Evolutionary conservation across 169 alveolate genomes (phyloP).

Genomic region (Plasmodium fragile): DNA sequence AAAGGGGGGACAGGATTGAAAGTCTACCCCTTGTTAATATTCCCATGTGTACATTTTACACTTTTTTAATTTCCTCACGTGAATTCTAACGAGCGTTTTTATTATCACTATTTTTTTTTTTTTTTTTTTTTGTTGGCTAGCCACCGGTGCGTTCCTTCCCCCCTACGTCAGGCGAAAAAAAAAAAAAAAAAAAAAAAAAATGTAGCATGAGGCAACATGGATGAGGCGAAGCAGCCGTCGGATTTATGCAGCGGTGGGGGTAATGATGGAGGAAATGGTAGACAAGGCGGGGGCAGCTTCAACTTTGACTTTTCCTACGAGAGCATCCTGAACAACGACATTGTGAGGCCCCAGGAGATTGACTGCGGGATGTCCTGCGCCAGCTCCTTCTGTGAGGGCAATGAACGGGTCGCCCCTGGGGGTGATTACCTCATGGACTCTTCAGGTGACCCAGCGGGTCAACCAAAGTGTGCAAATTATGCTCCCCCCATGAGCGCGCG

Average conservation of each 20-base stretch:
- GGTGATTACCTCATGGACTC: background rate
- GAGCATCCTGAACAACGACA: conserved; percentile 32
- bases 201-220: background rate
- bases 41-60: background rate
- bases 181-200: background rate
- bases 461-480: background rate
- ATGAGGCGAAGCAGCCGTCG: background rate
- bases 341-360: conserved; percentile 68
- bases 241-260: background rate
- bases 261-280: too few species aligned
- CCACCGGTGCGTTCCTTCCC: background rate
- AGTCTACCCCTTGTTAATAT: background rate
- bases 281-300: background rate
- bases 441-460: background rate
- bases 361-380: conserved; percentile 73
- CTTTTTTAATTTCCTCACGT: background rate
- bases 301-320: conserved; percentile 51
- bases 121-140: background rate
- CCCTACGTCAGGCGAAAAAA: background rate
- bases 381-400: conserved; percentile 29
- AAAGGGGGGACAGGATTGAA: background rate
- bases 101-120: background rate
- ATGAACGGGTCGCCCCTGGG: conserved; percentile 6
- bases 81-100: background rate
- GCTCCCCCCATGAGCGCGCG: background rate